These are phyloP conservation scores for Friedmanniomyces simplex DNA, from an alignment of 495 filamentous ascomycete genomes.

Conservation along the genomic window DNA sequence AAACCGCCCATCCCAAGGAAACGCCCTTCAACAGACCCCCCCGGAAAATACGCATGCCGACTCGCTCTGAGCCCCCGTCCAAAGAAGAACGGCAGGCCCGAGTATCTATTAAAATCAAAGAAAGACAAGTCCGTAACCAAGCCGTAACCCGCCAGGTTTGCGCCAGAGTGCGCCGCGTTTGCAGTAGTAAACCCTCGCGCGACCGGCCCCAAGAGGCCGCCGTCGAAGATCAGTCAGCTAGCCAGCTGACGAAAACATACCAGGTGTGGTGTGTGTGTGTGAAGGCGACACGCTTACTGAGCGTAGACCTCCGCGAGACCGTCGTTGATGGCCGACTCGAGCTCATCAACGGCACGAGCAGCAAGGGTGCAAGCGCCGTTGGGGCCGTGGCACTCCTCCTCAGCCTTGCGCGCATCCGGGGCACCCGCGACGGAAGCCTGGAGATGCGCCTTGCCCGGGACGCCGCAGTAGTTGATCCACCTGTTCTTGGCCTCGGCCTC, in stretches of 20 bases:
- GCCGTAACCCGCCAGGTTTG: background rate
- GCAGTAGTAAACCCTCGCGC: background rate
- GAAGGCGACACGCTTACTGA: background rate
- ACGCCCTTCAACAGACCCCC: background rate
- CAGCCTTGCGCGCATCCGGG: background rate
- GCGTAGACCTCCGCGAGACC: background rate
- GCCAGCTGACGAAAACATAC: background rate
- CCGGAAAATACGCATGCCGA: background rate
- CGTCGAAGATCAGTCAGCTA: conserved; percentile 12
- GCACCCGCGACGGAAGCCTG: background rate
- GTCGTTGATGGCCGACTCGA: conserved; percentile 5
- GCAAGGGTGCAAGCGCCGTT: conserved; percentile 9
- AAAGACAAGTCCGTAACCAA: background rate
- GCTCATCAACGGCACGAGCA: conserved; percentile 11
- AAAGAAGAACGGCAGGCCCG: background rate
- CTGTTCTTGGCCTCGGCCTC: background rate
- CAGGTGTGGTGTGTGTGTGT: background rate
- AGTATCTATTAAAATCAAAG: background rate
- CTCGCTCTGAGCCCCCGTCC: background rate
- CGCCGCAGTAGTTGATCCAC: conserved; percentile 1
- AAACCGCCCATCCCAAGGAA: background rate
- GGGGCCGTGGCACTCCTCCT: conserved; percentile 3
- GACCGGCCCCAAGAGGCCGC: background rate
- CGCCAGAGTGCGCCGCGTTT: background rate
- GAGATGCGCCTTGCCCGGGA: conserved; percentile 8